These are phyloP conservation scores for Phytophthora crassamura DNA, from an alignment of 352 stramenopile species.

Conservation along the genomic window DNA sequence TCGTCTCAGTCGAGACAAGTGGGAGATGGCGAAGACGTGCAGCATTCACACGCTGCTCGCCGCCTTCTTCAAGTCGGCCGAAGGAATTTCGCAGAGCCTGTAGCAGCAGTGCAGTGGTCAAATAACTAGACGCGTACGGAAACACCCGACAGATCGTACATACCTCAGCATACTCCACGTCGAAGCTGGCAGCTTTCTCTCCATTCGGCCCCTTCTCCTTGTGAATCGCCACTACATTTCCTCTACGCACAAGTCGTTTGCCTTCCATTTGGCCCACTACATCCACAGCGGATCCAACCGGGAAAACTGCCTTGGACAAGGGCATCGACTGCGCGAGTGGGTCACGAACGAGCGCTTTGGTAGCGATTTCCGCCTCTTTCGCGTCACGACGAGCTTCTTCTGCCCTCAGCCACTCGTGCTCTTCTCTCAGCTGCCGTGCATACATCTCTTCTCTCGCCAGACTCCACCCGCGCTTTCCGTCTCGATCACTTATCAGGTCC, in stretches of 20 bases:
- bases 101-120: neutral
- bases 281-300: slow-evolving; percentile 47
- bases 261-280: slow-evolving; percentile 33
- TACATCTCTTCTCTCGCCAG: slow-evolving; percentile 46
- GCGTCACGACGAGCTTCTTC: slow-evolving; percentile 19
- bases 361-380: slow-evolving; percentile 34
- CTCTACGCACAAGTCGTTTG: slow-evolving; percentile 31
- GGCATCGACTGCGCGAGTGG: slow-evolving; percentile 31
- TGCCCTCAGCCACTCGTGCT: slow-evolving; percentile 23
- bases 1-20: slow-evolving; percentile 9
- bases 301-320: slow-evolving; percentile 47
- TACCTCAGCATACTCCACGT: slow-evolving; percentile 56
- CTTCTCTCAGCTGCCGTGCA: slow-evolving; percentile 24
- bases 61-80: slow-evolving; percentile 14
- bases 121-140: neutral
- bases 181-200: slow-evolving; percentile 39
- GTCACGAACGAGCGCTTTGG: slow-evolving; percentile 24
- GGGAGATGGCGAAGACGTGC: slow-evolving; percentile 21
- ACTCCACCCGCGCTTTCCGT: slow-evolving; percentile 70
- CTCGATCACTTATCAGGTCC: slow-evolving; percentile 69
- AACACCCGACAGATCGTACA: neutral
- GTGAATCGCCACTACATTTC: slow-evolving; percentile 44
- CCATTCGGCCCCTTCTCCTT: slow-evolving; percentile 18
- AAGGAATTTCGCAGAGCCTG: slow-evolving; percentile 29
- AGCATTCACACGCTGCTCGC: slow-evolving; percentile 21